Conservation (phyloP, 2,329 filamentous ascomycete species). For the Colletotrichum neosansevieriae region DNA sequence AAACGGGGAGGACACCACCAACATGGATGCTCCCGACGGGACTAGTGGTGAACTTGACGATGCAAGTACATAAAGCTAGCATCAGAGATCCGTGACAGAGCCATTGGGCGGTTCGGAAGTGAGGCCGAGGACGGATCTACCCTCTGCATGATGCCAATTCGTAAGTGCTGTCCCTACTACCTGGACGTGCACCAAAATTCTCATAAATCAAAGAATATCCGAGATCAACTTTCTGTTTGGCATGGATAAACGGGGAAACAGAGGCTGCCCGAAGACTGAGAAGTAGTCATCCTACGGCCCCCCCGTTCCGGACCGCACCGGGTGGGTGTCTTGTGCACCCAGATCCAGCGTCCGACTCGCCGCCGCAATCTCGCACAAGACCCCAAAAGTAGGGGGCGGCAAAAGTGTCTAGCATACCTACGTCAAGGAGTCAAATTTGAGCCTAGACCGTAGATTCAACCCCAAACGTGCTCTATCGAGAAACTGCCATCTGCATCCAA, state of each 20-base stretch:
- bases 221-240: conserved; percentile 13
- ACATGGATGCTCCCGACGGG: background rate
- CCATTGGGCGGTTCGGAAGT: background rate
- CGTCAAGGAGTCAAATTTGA: conserved; percentile 12
- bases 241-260: background rate
- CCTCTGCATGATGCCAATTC: background rate
- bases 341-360: background rate
- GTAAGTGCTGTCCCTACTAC: background rate
- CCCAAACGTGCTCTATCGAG: conserved; percentile 15
- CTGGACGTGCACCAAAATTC: background rate
- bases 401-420: conserved; percentile 1
- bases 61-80: background rate
- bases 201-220: conserved; percentile 2
- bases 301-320: conserved; percentile 8
- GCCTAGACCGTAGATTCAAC: background rate
- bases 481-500: conserved; percentile 9
- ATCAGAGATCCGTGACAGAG: background rate
- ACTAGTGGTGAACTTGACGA: background rate
- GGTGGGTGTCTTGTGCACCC: background rate
- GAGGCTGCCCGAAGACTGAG: background rate
- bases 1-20: conserved; percentile 21
- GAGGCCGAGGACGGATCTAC: background rate
- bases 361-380: background rate
- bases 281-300: background rate
- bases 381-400: background rate